Evolutionary conservation across 2,329 filamentous ascomycete genomes (phyloP).

Genomic region (Penicillium brasilianum): DNA sequence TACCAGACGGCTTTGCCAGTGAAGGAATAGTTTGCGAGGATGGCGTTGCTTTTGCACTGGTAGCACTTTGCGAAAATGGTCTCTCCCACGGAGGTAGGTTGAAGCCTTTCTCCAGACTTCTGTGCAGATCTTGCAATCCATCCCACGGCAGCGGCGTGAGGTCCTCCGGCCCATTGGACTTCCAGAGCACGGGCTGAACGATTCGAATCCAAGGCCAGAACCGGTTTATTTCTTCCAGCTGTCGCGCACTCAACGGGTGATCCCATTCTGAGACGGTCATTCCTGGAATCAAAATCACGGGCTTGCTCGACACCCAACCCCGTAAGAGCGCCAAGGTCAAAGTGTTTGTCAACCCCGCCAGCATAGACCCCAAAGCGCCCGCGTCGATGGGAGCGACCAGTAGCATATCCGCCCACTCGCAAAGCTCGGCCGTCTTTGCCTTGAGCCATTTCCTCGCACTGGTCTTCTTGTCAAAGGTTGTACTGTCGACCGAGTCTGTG

Average conservation of each 20-base stretch:
- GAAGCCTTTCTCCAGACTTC: constrained; percentile 40
- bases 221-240: constrained; percentile 78
- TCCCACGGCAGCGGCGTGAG: constrained; percentile 57
- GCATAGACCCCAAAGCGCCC: constrained; percentile 83
- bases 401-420: constrained; percentile 86
- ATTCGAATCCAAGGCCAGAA: constrained; percentile 90
- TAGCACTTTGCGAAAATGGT: constrained; percentile 18
- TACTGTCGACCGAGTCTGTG: constrained; percentile 47
- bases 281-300: constrained; percentile 80
- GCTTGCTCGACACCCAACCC: constrained; percentile 86
- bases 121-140: constrained; percentile 44
- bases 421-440: constrained; percentile 63
- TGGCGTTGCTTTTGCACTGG: constrained; percentile 6
- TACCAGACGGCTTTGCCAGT: constrained; percentile 54
- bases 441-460: constrained; percentile 47
- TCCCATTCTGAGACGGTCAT: constrained; percentile 92
- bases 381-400: constrained; percentile 85
- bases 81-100: constrained; percentile 29
- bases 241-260: constrained; percentile 85
- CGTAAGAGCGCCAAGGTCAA: constrained; percentile 79
- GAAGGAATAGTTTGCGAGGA: constrained; percentile 13
- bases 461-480: constrained; percentile 46
- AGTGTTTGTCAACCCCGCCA: constrained; percentile 80
- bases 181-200: constrained; percentile 81
- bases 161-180: constrained; percentile 66